These are phyloP conservation scores for Alternaria sp. DNA, from an alignment of 2,329 filamentous ascomycete genomes.

Conservation along the genomic window DNA sequence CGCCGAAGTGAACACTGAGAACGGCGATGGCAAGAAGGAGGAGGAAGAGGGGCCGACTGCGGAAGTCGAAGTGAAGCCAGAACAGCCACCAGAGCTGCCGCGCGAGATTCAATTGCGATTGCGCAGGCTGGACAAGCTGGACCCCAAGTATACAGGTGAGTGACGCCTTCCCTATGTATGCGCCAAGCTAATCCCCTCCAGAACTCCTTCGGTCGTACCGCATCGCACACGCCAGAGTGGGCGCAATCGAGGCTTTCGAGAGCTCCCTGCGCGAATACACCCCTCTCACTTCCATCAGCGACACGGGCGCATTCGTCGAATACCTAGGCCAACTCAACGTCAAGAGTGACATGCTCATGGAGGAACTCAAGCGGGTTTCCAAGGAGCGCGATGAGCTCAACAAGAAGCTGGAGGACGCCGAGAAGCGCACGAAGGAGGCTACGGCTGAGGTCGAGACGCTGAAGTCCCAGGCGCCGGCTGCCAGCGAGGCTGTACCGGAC, in stretches of 20 bases:
- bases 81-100: slow-evolving; percentile 65
- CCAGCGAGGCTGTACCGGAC: slow-evolving; percentile 27
- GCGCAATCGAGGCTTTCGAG: slow-evolving; percentile 92
- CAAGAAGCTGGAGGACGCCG: slow-evolving; percentile 73
- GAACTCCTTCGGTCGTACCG: slow-evolving; percentile 92
- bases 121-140: slow-evolving; percentile 87
- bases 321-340: slow-evolving; percentile 87
- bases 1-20: slow-evolving; percentile 24
- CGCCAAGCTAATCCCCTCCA: slow-evolving; percentile 45
- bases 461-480: slow-evolving; percentile 41
- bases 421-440: slow-evolving; percentile 67
- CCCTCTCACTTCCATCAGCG: slow-evolving; percentile 84
- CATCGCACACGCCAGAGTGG: slow-evolving; percentile 84
- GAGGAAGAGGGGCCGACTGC: slow-evolving; percentile 38
- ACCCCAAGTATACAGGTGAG: slow-evolving; percentile 81
- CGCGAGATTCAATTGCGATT: slow-evolving; percentile 77
- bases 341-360: slow-evolving; percentile 90
- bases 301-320: slow-evolving; percentile 83
- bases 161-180: background rate
- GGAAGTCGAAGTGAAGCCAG: slow-evolving; percentile 35
- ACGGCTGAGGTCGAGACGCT: slow-evolving; percentile 68
- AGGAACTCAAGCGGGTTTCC: slow-evolving; percentile 87
- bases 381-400: slow-evolving; percentile 81
- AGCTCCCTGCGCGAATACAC: slow-evolving; percentile 90
- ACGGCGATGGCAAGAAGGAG: slow-evolving; percentile 42